Evolutionary conservation across 1,284 basidiomycete genomes (phyloP), one percentile per base, ranked within the genome.

Genomic region (Ganoderma meredithae): DNA sequence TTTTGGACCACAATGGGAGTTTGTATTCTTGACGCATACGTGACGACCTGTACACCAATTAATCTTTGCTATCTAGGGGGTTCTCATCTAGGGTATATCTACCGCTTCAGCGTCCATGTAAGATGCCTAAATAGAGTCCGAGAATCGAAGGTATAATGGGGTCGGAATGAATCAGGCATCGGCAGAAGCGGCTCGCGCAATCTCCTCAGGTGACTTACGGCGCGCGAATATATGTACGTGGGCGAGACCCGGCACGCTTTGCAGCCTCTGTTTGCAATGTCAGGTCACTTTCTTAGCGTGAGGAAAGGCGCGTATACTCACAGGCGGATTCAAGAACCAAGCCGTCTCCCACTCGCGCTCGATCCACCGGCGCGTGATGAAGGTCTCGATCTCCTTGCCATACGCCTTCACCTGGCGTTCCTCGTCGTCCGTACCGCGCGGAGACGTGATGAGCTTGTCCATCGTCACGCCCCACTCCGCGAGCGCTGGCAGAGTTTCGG

Each of bases 281-380:
- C 56, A 63, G 22, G 1, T 12, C 1, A 0, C 61, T 3, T 25
- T 13, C 19, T 25, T 19, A 22, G 13, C 25, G n/a, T 0, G 15
- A 22, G 60, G 27, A 12, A 55, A 12, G 15, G 1, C 13, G 31
- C 31, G 33, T 9, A 31, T 52, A 74, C 91, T 79, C 75, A 93
- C 93, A 55, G 90, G 91, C 56, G 93, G 93, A 76, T 95, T 95
- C 39, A 94, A 90, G 76, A 94, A 95, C 93, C 93, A 95, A 2
- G 91, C 91, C 0, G 92, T 93, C 79, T 95, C 93, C 91, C 91
- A 95, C 36, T 86, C 84, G 12, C 76, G 77, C 74, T 91, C 91
- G 17, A 74, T 74, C 93, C 93, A 95, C 62, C 86, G 80, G 55
- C 81, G 81, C 76, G 79, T 82, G 39, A 95, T 85, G 77, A 90